phyloP scores from a whole-genome alignment of 305 asterid species.

The Andrographis paniculata region DNA sequence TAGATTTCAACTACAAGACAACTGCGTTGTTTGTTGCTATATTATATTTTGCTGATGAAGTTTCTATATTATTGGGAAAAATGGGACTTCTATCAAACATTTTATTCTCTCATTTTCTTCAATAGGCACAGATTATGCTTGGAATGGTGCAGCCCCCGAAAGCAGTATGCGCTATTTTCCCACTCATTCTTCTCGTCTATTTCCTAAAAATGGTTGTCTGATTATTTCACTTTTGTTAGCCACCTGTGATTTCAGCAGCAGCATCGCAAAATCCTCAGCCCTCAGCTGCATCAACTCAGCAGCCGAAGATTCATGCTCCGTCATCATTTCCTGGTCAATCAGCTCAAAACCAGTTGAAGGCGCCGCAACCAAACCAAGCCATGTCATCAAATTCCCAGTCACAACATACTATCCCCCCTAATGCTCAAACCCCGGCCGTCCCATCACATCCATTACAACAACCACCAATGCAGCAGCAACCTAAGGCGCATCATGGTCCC shows the following conservation, averaged over 20 bases:
- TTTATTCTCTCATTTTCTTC: conserved; percentile 15
- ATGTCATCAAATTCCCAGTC: conserved; percentile 30
- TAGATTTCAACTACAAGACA: not conserved
- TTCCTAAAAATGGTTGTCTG: conserved; percentile 11
- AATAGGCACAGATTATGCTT: conserved; percentile 90
- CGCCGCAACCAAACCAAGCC: conserved; percentile 51
- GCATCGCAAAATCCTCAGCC: conserved; percentile 51
- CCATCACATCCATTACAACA: conserved; percentile 52
- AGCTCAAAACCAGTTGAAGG: conserved; percentile 57
- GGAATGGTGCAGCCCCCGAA: conserved; percentile 90
- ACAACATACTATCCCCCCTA: conserved; percentile 32
- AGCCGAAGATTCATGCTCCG: conserved; percentile 40
- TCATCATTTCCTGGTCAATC: conserved; percentile 44
- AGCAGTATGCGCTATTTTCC: conserved; percentile 41
- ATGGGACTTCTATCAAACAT: conserved; percentile 15
- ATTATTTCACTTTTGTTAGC: conserved; percentile 20
- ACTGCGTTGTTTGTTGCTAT: not conserved
- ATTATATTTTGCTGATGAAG: conserved; percentile 4
- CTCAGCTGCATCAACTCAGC: conserved; percentile 39
- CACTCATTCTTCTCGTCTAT: conserved; percentile 9
- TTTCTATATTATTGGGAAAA: conserved; percentile 1
- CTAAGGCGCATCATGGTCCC: conserved; percentile 42
- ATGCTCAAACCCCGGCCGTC: conserved; percentile 42
- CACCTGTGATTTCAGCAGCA: conserved; percentile 41
- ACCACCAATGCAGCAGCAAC: conserved; percentile 46